Conservation (phyloP, 2,329 filamentous ascomycete species). For the Fusarium newnesense region DNA sequence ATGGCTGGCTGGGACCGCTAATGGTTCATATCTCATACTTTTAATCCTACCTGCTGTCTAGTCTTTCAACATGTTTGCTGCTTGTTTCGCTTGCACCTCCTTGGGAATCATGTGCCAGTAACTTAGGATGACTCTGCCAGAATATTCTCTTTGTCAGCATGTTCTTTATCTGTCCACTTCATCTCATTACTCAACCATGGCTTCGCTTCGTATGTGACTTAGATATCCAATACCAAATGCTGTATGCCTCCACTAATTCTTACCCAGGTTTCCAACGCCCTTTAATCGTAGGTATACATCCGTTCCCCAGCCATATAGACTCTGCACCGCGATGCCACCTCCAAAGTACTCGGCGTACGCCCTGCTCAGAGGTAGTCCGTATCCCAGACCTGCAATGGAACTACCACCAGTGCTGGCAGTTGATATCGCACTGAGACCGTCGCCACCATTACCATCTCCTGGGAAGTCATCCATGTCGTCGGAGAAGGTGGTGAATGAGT, state of each 20-base stretch:
- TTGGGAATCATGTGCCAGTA: neutral
- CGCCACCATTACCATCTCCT: conserved; percentile 53
- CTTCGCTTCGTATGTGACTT: neutral
- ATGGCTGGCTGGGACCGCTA: conserved; percentile 25
- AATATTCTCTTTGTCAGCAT: neutral
- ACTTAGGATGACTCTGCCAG: neutral
- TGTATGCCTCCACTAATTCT: conserved; percentile 21
- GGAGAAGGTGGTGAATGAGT: conserved; percentile 95
- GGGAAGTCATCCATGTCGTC: conserved; percentile 60
- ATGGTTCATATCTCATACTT: conserved; percentile 20
- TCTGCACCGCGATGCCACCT: conserved; percentile 94
- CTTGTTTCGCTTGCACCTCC: neutral
- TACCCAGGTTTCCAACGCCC: conserved; percentile 66
- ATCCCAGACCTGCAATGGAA: conserved; percentile 92
- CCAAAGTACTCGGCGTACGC: conserved; percentile 99
- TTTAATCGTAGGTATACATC: conserved; percentile 75
- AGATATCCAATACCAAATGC: neutral
- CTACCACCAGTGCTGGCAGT: conserved; percentile 76
- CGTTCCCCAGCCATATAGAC: conserved; percentile 89
- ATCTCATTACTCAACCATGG: neutral
- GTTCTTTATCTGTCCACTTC: neutral
- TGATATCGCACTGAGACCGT: conserved; percentile 79
- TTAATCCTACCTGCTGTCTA: conserved; percentile 21
- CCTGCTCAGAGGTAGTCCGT: conserved; percentile 87
- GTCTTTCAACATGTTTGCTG: neutral